A percentile compares a stretch with the other conserved stretches of the same genome.
Conservation (phyloP, 352 stramenopile genomes). For the Globisporangium orthogonon region DNA sequence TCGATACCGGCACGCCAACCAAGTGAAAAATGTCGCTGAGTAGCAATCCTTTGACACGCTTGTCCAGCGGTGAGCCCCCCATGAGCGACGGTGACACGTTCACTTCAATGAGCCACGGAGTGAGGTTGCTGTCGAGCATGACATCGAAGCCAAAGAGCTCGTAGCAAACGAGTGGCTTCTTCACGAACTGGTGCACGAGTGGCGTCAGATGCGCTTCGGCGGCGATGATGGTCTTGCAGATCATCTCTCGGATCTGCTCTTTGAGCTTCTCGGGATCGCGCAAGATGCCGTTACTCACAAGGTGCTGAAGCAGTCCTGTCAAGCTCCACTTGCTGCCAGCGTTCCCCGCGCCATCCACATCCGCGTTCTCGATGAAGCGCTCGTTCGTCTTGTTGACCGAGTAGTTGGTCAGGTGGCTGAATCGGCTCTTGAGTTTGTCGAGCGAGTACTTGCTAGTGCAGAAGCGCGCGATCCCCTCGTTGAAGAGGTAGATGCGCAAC, state of each 20-base stretch:
- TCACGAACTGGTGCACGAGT: constrained; percentile 83
- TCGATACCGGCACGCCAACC: constrained; percentile 32
- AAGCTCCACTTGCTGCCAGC: constrained; percentile 78
- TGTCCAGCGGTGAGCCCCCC: constrained; percentile 81
- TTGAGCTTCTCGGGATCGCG: constrained; percentile 15
- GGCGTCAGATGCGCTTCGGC: constrained; percentile 5
- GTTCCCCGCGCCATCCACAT: constrained; percentile 33
- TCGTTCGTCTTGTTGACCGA: constrained; percentile 89
- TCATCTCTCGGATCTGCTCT: constrained; percentile 29
- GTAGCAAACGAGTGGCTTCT: constrained; percentile 85
- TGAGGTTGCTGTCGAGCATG: constrained; percentile 70
- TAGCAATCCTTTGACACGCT: constrained; percentile 86
- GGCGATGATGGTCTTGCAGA: constrained; percentile 2
- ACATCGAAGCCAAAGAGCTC: constrained; percentile 90
- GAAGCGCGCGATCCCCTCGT: constrained; percentile 86
- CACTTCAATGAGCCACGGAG: constrained; percentile 87
- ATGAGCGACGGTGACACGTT: constrained; percentile 89
- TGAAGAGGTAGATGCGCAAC: constrained; percentile 79
- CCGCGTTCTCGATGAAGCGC: constrained; percentile 67
- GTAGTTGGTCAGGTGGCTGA: constrained; percentile 91
- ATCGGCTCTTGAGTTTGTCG: constrained; percentile 65
- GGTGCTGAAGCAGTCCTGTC: constrained; percentile 44
- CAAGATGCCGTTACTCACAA: constrained; percentile 20
- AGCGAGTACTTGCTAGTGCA: constrained; percentile 80
- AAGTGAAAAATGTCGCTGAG: constrained; percentile 86